phyloP scores from a whole-genome alignment of 306 rosid species.

The Malus fusca region DNA sequence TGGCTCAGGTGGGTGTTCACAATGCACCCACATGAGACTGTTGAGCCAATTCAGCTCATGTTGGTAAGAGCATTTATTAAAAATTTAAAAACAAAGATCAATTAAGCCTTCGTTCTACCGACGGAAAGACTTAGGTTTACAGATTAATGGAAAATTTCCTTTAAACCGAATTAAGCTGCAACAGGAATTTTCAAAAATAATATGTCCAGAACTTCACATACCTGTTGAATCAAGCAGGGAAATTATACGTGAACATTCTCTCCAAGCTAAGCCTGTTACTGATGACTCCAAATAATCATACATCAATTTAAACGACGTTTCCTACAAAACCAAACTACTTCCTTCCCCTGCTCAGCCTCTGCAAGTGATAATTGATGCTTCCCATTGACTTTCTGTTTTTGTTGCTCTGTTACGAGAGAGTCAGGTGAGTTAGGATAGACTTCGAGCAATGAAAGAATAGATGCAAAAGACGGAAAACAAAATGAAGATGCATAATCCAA shows the following conservation, averaged over 20 bases:
- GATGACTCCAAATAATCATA: constrained; percentile 4
- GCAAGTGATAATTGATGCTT: constrained; percentile 80
- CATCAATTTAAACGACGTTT: neutral
- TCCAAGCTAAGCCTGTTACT: constrained; percentile 12
- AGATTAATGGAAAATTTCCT: neutral
- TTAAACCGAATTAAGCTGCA: neutral
- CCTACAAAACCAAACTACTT: constrained; percentile 35
- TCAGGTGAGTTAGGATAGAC: constrained; percentile 2
- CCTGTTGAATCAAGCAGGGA: neutral
- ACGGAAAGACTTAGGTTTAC: neutral
- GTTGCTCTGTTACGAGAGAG: constrained; percentile 43
- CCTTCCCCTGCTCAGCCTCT: constrained; percentile 82
- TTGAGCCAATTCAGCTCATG: neutral
- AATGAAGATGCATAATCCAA: neutral
- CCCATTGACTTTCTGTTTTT: constrained; percentile 66
- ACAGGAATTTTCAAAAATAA: neutral
- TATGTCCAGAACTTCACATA: neutral
- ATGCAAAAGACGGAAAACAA: neutral
- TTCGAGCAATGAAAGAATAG: neutral
- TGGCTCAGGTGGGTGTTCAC: neutral
- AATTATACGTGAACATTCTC: constrained; percentile 3
- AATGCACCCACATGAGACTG: neutral
- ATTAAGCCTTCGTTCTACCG: neutral
- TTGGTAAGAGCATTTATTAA: neutral
- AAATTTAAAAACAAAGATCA: neutral